phyloP scores from a whole-genome alignment of 441 rosid species.

The Adansonia grandidieri region DNA sequence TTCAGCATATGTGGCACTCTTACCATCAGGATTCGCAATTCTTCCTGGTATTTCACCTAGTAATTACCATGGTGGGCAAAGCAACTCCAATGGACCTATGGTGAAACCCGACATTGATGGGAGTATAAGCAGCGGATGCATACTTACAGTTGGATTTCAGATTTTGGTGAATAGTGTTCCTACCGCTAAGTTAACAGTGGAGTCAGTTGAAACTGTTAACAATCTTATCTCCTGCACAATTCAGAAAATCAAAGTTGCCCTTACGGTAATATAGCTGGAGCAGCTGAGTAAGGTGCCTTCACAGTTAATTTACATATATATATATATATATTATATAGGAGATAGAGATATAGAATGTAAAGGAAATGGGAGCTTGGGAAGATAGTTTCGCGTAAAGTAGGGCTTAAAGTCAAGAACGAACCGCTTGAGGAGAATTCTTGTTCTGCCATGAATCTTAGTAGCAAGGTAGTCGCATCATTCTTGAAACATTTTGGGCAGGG shows the following conservation, averaged over 20 bases:
- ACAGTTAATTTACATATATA: not conserved
- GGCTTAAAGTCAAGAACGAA: slow-evolving; percentile 98
- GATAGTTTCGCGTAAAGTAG: slow-evolving; percentile 21
- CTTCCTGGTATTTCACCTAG: slow-evolving; percentile 41
- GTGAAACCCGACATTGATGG: slow-evolving; percentile 3
- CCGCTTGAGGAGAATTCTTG: slow-evolving; percentile 35
- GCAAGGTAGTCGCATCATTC: too few relatives aligned
- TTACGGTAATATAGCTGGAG: not conserved
- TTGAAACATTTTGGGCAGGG: not conserved
- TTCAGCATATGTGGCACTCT: slow-evolving; percentile 47
- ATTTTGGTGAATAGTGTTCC: slow-evolving; percentile 69
- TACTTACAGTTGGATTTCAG: slow-evolving; percentile 53
- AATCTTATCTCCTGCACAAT: slow-evolving; percentile 88
- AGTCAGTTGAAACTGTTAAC: slow-evolving; percentile 88
- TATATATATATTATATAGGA: not conserved
- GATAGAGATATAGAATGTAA: not conserved
- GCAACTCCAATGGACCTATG: slow-evolving; percentile 20
- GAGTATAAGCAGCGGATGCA: slow-evolving; percentile 1
- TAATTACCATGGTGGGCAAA: slow-evolving; percentile 28
- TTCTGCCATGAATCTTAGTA: not conserved
- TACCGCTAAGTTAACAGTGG: slow-evolving; percentile 78
- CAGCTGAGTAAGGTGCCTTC: slow-evolving; percentile 24
- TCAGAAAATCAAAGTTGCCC: slow-evolving; percentile 60
- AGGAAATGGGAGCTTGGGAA: not conserved
- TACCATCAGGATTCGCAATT: slow-evolving; percentile 68